Conservation (phyloP, 129 eudicot species). For the Saussurea involucrata region DNA sequence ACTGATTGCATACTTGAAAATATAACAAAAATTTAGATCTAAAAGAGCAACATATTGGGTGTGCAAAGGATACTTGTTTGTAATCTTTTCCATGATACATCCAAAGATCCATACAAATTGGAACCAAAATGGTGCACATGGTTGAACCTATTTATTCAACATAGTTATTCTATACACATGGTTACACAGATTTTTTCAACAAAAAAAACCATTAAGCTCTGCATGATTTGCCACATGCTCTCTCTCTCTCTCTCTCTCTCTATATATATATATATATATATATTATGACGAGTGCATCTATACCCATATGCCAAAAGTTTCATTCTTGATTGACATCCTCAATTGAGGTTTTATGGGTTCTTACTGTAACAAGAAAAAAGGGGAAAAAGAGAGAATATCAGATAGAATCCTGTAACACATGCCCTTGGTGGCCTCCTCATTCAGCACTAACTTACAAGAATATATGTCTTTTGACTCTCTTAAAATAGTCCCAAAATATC, state of each 20-base stretch:
- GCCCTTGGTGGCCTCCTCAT: constrained; percentile 14
- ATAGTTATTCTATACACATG: constrained; percentile 11
- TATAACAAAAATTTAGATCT: constrained; percentile 20
- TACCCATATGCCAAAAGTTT: background rate
- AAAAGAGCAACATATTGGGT: constrained; percentile 6
- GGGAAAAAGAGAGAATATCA: background rate
- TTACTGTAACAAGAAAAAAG: background rate
- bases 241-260: background rate
- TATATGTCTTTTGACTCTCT: background rate
- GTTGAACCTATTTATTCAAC: constrained; percentile 15
- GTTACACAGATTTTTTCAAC: background rate
- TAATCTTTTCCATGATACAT: constrained; percentile 21
- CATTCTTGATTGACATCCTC: background rate
- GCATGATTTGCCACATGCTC: background rate
- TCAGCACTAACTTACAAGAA: constrained; percentile 4
- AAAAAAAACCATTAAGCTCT: background rate
- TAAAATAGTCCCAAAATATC: background rate
- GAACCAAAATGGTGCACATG: constrained; percentile 27
- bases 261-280: too few species aligned
- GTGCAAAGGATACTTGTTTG: constrained; percentile 13
- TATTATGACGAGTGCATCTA: constrained; percentile 2
- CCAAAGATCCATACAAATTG: constrained; percentile 19
- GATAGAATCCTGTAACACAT: constrained; percentile 26
- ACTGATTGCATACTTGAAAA: background rate
- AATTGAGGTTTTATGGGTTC: background rate